Evolutionary conservation across 768 basidiomycete species (phyloP), one percentile per base, ranked within the genome.

Genomic region (Suillus ampliporus): DNA sequence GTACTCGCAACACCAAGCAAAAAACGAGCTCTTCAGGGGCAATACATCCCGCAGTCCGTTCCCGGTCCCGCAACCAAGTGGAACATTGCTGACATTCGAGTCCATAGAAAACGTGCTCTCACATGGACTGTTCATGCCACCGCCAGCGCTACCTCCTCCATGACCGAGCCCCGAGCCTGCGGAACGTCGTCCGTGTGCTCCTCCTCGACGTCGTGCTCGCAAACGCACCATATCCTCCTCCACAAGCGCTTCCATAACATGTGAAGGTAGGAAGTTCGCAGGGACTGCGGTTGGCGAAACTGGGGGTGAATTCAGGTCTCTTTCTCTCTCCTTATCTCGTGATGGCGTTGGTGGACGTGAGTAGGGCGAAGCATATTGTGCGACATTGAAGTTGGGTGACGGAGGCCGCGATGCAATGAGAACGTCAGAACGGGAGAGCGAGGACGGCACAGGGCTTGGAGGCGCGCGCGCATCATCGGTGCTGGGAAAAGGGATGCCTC

Each of bases 1-100:
- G 74, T 99, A 99, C 72, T 99, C 96, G 70, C 88, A 86, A 63
- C 95, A 95, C 93, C 95, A 98, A 71, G 98, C 97, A 72, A 90
- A 99, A 78, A 93, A 97, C 10, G 86, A 82, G 71, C 94, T 96
- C 77, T 93, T 94, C 69, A 99, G 76, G 0, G 97, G 97, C 65
- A 99, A 75, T 3, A 91, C 86, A 74, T 97, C 92, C 62, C 91
- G 84, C 61, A 95, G 89, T 10, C 91, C 91, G 11, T 85, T 80
- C 26, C 92, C 91, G 11, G 92, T 93, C 4, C 92, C 92, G 34
- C 93, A 75, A 5, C 92, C 92, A 26, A 92, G 80, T 19, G 90
- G 88, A 23, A 92, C 84, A 63, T 86, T 89, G 65, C 83, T 88
- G 48, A 77, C 79, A n/a, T 75, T 80, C 0, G 90, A 91, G 64